Base-by-base conservation (phyloP, 345 rosid species). In the Schrenkiella parvula region DNA sequence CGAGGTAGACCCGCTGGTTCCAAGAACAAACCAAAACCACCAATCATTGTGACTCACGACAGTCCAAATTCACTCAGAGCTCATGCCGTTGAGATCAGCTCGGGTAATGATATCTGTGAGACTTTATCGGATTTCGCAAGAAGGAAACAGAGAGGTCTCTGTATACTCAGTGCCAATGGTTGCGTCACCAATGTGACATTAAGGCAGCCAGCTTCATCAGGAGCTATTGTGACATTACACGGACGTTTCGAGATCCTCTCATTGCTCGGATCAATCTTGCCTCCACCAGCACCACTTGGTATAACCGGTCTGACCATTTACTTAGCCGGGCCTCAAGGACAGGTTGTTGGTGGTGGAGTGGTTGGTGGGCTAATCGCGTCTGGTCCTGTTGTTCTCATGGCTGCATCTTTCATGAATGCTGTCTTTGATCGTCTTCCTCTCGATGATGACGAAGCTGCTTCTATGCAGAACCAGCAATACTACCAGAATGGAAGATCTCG, bases 171-270 rank as follows among this genome's bases (percentile, higher is more conserved):
- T 17, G 96, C 90, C 6, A 90, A 85, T 15, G 98, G 97, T 1
- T 91, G 90, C 25, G 97, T 93, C 12, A 86, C 96, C 38, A 89
- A 91, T 63, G 99, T 93, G 35, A 89, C 95, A 0, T 81, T 93
- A 26, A 83, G 95, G 68, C 96, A 93, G 69, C 91, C 97, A 8
- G 72, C 95, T 8, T 86, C 96, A 0, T 75, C 97, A 1, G 95
- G 97, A 14, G 87, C 89, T 0, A 89, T 91, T 10, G 90, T 88
- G 46, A 89, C 99, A 19, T 93, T 91, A 70, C 97, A 88, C 2
- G 99, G 99, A 53, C 90, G 99, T 54, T 95, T 87, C 26, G 99
- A 91, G 87, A 95, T 95, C 57, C 91, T 95, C 8, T 91, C 99
- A 0, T 72, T 95, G 84, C 89, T 89, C 0, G 99, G 99, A 17